Percentiles rank a stretch among this genome's conserved stretches.
Evolutionary conservation across 345 rosid genomes (phyloP).

Genomic region (Turritis glabra): DNA sequence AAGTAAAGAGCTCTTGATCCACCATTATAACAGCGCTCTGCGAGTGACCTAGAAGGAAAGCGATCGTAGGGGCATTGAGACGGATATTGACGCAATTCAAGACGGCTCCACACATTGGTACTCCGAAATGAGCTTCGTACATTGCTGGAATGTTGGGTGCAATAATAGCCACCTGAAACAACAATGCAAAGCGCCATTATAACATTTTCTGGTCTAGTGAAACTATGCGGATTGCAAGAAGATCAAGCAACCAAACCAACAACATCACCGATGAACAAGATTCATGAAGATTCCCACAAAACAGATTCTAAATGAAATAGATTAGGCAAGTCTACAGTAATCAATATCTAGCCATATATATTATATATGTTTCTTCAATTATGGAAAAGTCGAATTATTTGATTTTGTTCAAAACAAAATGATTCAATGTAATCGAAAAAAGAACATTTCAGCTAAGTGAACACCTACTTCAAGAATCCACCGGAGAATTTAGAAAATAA

Average conservation of each 20-base stretch:
- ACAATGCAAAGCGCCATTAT: not conserved
- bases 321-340: not conserved
- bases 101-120: slow-evolving; percentile 93
- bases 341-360: not conserved
- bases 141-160: slow-evolving; percentile 89
- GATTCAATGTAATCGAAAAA: not conserved
- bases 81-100: slow-evolving; percentile 77
- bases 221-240: not conserved
- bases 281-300: not conserved
- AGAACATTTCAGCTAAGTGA: slow-evolving; percentile 1
- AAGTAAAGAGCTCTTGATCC: slow-evolving; percentile 77
- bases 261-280: slow-evolving; percentile 4
- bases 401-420: not conserved
- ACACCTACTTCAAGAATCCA: not conserved
- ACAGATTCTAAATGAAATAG: not conserved
- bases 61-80: slow-evolving; percentile 67
- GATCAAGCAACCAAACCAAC: not conserved
- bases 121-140: slow-evolving; percentile 90
- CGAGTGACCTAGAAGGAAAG: slow-evolving; percentile 85
- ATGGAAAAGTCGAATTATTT: not conserved
- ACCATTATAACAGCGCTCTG: slow-evolving; percentile 64
- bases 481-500: not conserved
- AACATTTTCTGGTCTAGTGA: slow-evolving; percentile 1
- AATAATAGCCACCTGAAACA: slow-evolving; percentile 67
- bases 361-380: not conserved